A percentile compares a stretch with the other conserved stretches of the same genome.
phyloP scores from a whole-genome alignment of 169 alveolate species.

The Neospora caninum region DNA sequence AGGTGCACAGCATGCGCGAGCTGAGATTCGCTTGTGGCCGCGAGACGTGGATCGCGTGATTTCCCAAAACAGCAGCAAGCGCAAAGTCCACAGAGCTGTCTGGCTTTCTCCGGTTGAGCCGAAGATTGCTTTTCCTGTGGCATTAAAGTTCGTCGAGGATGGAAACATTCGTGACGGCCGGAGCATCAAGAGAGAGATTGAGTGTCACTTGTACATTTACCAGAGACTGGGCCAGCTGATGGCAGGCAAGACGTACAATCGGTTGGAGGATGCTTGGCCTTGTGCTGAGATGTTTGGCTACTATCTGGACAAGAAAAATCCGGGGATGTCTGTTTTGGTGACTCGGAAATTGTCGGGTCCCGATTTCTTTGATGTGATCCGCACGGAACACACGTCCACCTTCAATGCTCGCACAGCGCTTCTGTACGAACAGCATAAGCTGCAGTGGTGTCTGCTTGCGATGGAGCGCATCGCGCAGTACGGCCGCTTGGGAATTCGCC shows the following conservation, averaged over 20 bases:
- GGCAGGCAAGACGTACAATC: constrained; percentile 49
- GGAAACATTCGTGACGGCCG: constrained; percentile 85
- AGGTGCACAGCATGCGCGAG: constrained; percentile 78
- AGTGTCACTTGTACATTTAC: constrained; percentile 85
- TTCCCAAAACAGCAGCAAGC: constrained; percentile 83
- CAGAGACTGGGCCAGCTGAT: constrained; percentile 76
- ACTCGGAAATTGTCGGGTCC: constrained; percentile 87
- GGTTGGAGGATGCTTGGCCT: constrained; percentile 87
- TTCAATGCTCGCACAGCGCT: constrained; percentile 76
- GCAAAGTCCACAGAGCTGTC: constrained; percentile 83
- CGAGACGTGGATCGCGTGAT: constrained; percentile 76
- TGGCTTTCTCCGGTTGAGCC: constrained; percentile 80
- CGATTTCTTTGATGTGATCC: constrained; percentile 84
- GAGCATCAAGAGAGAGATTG: constrained; percentile 86
- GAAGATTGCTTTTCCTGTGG: constrained; percentile 81
- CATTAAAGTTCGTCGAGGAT: constrained; percentile 86
- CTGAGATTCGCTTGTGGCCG: constrained; percentile 81
- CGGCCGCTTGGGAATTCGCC: constrained; percentile 83
- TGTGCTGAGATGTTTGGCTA: constrained; percentile 85
- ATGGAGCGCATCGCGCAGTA: constrained; percentile 84
- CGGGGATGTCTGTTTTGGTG: constrained; percentile 80
- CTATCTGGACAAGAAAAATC: constrained; percentile 83
- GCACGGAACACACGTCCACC: constrained; percentile 80
- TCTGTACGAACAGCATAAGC: constrained; percentile 85
- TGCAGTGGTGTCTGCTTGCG: constrained; percentile 87